Evolutionary conservation across 805 yeast species (phyloP).

Genomic region (Zygotorulaspora florentina): DNA sequence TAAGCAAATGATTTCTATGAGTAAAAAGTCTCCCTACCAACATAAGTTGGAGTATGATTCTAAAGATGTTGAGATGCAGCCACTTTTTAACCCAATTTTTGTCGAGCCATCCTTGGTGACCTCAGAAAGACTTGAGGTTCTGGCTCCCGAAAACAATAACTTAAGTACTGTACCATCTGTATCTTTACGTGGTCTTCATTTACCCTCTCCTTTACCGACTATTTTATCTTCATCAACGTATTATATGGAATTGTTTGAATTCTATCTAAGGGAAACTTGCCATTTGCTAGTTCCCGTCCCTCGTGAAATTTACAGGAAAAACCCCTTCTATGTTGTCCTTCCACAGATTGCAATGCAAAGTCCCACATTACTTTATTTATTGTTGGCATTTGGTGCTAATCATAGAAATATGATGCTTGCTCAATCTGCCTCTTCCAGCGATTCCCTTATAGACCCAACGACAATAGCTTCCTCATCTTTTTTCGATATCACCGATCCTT

Average conservation of each 20-base stretch:
- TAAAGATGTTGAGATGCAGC: too few relatives aligned
- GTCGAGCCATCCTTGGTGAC: not conserved
- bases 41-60: too few relatives aligned
- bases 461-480: not conserved
- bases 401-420: constrained; percentile 34
- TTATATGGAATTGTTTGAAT: constrained; percentile 58
- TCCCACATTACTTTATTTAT: constrained; percentile 48
- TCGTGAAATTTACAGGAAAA: constrained; percentile 46
- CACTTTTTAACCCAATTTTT: not conserved
- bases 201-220: constrained; percentile 52
- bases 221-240: constrained; percentile 53
- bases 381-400: constrained; percentile 48
- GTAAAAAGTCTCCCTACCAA: not conserved
- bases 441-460: not conserved
- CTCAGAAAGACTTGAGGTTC: not conserved
- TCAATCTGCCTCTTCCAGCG: not conserved
- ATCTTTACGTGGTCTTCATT: constrained; percentile 34
- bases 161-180: not conserved
- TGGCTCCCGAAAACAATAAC: not conserved
- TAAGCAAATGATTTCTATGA: not conserved
- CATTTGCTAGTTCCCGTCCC: constrained; percentile 65
- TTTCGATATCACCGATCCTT: constrained; percentile 26
- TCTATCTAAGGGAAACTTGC: constrained; percentile 59
- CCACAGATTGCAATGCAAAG: constrained; percentile 65
- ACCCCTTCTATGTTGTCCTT: constrained; percentile 61